Evolutionary conservation across 164 flowering plant genomes (phyloP).

Genomic region (Annona squamosa): DNA sequence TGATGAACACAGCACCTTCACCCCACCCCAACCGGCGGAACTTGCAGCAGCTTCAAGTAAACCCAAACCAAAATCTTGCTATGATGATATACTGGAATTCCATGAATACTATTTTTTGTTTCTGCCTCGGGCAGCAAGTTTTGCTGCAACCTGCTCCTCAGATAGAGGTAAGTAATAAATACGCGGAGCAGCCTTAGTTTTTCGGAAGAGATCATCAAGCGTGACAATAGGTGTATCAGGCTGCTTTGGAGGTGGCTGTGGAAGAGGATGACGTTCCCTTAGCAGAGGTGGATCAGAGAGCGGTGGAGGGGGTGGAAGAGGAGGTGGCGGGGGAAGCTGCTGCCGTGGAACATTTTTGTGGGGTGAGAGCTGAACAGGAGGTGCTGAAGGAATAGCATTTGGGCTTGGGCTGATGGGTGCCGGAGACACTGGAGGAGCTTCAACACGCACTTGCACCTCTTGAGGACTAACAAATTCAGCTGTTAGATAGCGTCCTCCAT

Average conservation of each 20-base stretch:
- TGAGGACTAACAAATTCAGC: constrained; percentile 93
- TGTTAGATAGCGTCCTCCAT: constrained; percentile 69
- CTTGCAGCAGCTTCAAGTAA: not conserved
- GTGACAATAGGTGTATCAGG: constrained; percentile 71
- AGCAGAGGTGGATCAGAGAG: constrained; percentile 32
- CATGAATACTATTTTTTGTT: constrained; percentile 28
- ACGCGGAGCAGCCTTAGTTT: constrained; percentile 73
- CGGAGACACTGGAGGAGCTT: constrained; percentile 41
- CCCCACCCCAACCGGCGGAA: not conserved
- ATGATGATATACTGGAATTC: not conserved
- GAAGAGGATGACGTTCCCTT: constrained; percentile 45
- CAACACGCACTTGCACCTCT: constrained; percentile 55
- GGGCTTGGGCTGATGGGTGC: constrained; percentile 14
- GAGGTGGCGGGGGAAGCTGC: constrained; percentile 47
- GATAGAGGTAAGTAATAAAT: constrained; percentile 83
- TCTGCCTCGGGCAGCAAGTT: constrained; percentile 40
- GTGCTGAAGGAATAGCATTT: constrained; percentile 9
- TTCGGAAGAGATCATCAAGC: constrained; percentile 75
- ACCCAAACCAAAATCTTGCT: not conserved
- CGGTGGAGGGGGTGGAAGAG: constrained; percentile 53
- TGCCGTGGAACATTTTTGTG: constrained; percentile 39
- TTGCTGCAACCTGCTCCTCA: constrained; percentile 70
- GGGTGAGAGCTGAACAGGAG: constrained; percentile 41
- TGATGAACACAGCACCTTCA: not conserved
- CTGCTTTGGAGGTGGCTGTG: constrained; percentile 56